A percentile compares a stretch with the other conserved stretches of the same genome.
Evolutionary conservation across 202 grass and related monocot species (phyloP).

Genomic region (Setaria italica): DNA sequence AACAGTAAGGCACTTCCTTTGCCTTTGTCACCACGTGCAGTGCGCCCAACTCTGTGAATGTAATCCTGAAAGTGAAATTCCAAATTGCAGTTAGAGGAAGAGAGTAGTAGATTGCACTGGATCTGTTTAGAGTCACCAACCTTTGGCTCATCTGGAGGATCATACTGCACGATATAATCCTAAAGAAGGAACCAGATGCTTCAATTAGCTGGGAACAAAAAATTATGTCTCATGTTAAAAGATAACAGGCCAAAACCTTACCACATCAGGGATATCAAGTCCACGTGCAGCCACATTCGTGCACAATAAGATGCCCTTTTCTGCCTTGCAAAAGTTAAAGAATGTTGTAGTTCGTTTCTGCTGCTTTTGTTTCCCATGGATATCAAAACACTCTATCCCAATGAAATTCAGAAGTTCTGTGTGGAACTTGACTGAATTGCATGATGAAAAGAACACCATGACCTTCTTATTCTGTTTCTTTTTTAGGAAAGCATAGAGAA

Average conservation of each 20-base stretch:
- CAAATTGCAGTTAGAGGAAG: conserved; percentile 11
- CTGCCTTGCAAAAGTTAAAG: conserved; percentile 90
- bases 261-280: conserved; percentile 97
- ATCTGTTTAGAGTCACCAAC: conserved; percentile 43
- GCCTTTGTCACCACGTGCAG: conserved; percentile 89
- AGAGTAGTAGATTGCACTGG: conserved; percentile 16
- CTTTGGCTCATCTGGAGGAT: conserved; percentile 99
- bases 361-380: conserved; percentile 97
- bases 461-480: conserved; percentile 87
- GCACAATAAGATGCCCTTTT: conserved; percentile 89
- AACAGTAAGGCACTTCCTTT: conserved; percentile 89
- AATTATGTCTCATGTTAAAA: conserved; percentile 11
- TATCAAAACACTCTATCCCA: conserved; percentile 82
- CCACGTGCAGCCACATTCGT: conserved; percentile 96
- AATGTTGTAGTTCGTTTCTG: conserved; percentile 93
- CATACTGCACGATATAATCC: conserved; percentile 99
- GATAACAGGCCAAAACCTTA: conserved; percentile 47
- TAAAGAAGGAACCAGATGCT: conserved; percentile 44
- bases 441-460: conserved; percentile 99
- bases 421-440: conserved; percentile 95
- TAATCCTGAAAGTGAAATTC: conserved; percentile 80
- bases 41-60: conserved; percentile 94
- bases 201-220: conserved; percentile 9
- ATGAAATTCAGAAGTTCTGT: conserved; percentile 84
- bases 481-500: conserved; percentile 95